A percentile compares a stretch with the other conserved stretches of the same genome.
Evolutionary conservation across 306 rosid species (phyloP).

Genomic region (Cicer arietinum): DNA sequence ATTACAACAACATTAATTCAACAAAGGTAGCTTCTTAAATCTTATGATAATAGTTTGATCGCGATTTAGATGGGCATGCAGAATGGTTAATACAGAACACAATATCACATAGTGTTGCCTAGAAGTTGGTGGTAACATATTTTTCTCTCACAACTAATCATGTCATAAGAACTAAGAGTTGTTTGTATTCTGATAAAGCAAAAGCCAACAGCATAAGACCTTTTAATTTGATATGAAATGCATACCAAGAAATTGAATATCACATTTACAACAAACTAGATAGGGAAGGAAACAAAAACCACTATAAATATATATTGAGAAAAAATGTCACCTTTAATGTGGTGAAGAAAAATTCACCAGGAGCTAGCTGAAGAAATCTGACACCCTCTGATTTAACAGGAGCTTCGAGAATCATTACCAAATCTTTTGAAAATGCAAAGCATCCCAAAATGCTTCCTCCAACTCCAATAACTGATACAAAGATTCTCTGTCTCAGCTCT

Average conservation of each 20-base stretch:
- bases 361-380: slow-evolving; percentile 91
- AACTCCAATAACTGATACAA: slow-evolving; percentile 78
- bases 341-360: slow-evolving; percentile 97
- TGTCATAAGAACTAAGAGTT: background rate
- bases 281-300: slow-evolving; percentile 20
- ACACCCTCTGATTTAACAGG: slow-evolving; percentile 92
- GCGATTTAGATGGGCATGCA: background rate
- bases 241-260: slow-evolving; percentile 14
- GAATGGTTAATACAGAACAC: slow-evolving; percentile 20
- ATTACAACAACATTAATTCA: slow-evolving; percentile 34
- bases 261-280: slow-evolving; percentile 22
- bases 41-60: slow-evolving; percentile 4
- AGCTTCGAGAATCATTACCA: slow-evolving; percentile 78
- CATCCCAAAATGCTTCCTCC: slow-evolving; percentile 87
- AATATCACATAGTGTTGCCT: slow-evolving; percentile 25
- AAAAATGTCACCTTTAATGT: slow-evolving; percentile 71
- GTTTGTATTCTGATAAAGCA: slow-evolving; percentile 36
- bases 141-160: slow-evolving; percentile 13
- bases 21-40: slow-evolving; percentile 8
- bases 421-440: slow-evolving; percentile 87
- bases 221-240: slow-evolving; percentile 27
- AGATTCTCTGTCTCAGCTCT: slow-evolving; percentile 93
- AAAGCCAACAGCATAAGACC: slow-evolving; percentile 11
- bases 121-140: background rate
- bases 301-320: background rate